Evolutionary conservation across 192 early-diverging fungal species (phyloP), one percentile per base, ranked within the genome.

Genomic region (Coemansia sp.): DNA sequence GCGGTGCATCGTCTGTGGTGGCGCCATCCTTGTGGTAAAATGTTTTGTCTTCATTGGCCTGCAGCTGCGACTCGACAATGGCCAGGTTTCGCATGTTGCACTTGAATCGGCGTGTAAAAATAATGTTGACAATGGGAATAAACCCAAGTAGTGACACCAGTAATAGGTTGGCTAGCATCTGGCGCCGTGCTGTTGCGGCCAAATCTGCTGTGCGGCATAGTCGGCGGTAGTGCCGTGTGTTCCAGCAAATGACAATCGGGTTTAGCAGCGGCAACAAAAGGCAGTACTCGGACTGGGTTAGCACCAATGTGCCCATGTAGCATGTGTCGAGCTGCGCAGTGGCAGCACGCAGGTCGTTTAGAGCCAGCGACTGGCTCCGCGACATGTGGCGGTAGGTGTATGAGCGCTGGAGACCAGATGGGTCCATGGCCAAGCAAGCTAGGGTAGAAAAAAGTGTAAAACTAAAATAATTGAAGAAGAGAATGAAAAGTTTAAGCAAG

Each of bases 21-120:
- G 38, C n/a, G n/a, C 8, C 4, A 41, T 29, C 49, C 43, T 48
- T 30, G 30, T 30, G 22, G 40, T 49, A 63, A 18, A 58, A 5
- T 6, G 35, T 43, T 18, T 25, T 48, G 27, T 54, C 49, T 33
- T 74, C 71, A 14, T 67, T 60, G 0, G 38, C 31, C 23, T 68
- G 60, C 34, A 74, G 41, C 18, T 58, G 52, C 30, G 38, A 19
- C 34, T 74, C 71, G 19, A 74, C 35, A 8, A 65, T 36, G 7
- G 35, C 19, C 26, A 74, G 42, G 23, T 74, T 74, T n/a, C 71
- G 71, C n/a, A 41, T 46, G 25, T 56, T 74, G 49, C 71, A 63
- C 37, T 68, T 74, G 42, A 74, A 74, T 35, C 33, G 59, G 41
- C 71, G 64, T 5, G 56, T 53, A 18, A 65, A 67, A 19, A 67